phyloP scores from a whole-genome alignment of 768 basidiomycete genomes.

The Rhodotorula taiwanensis region DNA sequence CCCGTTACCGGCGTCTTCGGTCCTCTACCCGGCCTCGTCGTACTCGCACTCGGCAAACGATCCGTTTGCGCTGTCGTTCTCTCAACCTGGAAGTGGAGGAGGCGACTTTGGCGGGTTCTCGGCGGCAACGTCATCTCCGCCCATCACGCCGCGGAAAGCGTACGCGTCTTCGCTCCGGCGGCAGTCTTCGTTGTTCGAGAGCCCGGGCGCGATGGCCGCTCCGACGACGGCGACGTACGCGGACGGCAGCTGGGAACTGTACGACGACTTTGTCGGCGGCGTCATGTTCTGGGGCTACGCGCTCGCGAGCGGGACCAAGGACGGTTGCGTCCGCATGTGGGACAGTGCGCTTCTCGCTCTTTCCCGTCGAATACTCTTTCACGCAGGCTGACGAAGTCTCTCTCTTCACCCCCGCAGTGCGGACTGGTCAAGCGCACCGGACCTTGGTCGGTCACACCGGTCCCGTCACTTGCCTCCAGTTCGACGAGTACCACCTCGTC shows the following conservation, averaged over 20 bases:
- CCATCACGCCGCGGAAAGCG: slow-evolving; percentile 18
- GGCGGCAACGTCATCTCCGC: not conserved
- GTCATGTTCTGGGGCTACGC: slow-evolving; percentile 99
- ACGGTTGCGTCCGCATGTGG: slow-evolving; percentile 98
- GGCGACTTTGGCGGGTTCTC: too few relatives aligned
- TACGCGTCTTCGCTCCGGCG: slow-evolving; percentile 42
- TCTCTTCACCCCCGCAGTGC: slow-evolving; percentile 56
- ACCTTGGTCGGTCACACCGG: slow-evolving; percentile 87
- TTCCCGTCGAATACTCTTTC: not conserved
- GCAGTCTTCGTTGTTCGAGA: slow-evolving; percentile 47
- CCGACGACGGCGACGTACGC: slow-evolving; percentile 73
- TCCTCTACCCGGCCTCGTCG: slow-evolving; percentile 27
- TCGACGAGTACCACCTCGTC: slow-evolving; percentile 88
- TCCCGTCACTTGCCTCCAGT: slow-evolving; percentile 86
- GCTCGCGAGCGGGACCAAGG: slow-evolving; percentile 90
- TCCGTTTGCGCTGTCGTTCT: slow-evolving; percentile 19
- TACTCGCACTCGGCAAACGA: slow-evolving; percentile 31
- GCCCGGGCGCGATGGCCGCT: slow-evolving; percentile 16
- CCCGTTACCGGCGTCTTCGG: slow-evolving; percentile 49
- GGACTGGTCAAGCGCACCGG: slow-evolving; percentile 92
- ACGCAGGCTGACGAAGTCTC: not conserved
- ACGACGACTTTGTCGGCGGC: slow-evolving; percentile 93
- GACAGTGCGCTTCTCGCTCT: slow-evolving; percentile 64
- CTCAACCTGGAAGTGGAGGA: too few relatives aligned
- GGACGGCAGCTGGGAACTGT: slow-evolving; percentile 89